Evolutionary conservation across 2,329 filamentous ascomycete genomes (phyloP).

Genomic region (Arthroderma sp.): DNA sequence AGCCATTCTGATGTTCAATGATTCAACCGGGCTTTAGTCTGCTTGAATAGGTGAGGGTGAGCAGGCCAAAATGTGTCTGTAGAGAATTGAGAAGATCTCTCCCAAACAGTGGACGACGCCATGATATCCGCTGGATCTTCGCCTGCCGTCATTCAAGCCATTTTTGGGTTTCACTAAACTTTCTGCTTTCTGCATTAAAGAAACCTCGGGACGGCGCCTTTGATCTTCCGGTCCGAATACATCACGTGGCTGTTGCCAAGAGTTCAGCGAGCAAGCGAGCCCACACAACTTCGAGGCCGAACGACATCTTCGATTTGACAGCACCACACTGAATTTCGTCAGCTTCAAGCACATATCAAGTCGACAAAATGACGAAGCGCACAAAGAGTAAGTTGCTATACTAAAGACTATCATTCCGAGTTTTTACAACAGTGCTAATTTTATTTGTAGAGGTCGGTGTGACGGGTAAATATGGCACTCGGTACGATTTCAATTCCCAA

Average conservation of each 20-base stretch:
- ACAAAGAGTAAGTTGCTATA: constrained; percentile 53
- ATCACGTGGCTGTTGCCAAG: constrained; percentile 6
- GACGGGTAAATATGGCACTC: constrained; percentile 96
- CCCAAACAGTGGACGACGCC: too few relatives aligned
- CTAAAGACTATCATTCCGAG: not conserved
- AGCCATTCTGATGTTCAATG: constrained; percentile 3
- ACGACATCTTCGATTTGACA: not conserved
- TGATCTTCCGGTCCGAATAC: too few relatives aligned
- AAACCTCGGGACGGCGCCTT: too few relatives aligned
- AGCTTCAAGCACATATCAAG: constrained; percentile 9
- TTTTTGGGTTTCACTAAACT: too few relatives aligned
- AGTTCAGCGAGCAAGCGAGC: constrained; percentile 11
- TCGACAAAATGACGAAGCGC: constrained; percentile 79
- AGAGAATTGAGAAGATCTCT: too few relatives aligned
- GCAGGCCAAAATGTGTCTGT: too few relatives aligned
- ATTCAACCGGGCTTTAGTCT: too few relatives aligned
- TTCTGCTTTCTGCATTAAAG: too few relatives aligned
- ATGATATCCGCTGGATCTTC: too few relatives aligned
- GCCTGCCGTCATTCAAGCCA: too few relatives aligned
- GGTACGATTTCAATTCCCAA: constrained; percentile 46
- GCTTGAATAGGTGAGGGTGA: too few relatives aligned
- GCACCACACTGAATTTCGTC: constrained; percentile 4
- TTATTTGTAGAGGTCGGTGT: constrained; percentile 65
- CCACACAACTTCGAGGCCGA: constrained; percentile 7
- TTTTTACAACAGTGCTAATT: constrained; percentile 17